Percentiles rank a stretch among this genome's conserved stretches.
Evolutionary conservation across 2,329 filamentous ascomycete genomes (phyloP).

Genomic region (Ceratocystis destructans): DNA sequence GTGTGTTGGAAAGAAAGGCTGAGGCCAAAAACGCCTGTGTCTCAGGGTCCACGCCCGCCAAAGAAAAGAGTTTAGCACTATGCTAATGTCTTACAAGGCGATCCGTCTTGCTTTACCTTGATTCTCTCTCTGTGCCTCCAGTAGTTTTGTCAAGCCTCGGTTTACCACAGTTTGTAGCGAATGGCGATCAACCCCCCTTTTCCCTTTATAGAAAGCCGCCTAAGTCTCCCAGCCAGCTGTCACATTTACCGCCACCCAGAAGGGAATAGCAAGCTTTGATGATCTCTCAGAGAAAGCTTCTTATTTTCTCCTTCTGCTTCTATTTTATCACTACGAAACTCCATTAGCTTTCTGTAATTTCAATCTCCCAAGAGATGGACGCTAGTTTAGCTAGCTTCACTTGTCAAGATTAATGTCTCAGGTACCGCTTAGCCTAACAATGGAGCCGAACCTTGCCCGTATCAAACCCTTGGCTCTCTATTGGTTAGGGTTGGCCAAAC

Average conservation of each 20-base stretch:
- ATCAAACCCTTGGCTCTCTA: not conserved
- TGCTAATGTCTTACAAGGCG: too few relatives aligned
- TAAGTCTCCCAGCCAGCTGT: not conserved
- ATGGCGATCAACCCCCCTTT: conserved; percentile 2
- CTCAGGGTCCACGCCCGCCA: too few relatives aligned
- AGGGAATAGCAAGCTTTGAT: too few relatives aligned
- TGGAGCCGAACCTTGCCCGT: not conserved
- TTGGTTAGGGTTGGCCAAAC: not conserved
- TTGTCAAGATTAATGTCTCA: conserved; percentile 8
- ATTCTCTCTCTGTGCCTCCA: not conserved
- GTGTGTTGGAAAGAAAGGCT: not conserved
- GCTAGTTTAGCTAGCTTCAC: conserved; percentile 7
- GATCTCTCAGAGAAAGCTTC: too few relatives aligned
- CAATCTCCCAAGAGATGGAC: not conserved
- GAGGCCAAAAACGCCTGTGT: not conserved
- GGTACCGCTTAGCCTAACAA: not conserved
- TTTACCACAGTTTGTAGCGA: not conserved
- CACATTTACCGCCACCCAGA: not conserved
- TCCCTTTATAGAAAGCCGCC: not conserved
- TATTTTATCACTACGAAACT: not conserved
- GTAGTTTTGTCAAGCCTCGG: too few relatives aligned
- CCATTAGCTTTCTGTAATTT: not conserved
- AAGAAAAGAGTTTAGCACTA: not conserved
- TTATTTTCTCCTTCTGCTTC: too few relatives aligned
- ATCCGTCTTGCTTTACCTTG: too few relatives aligned